These are phyloP conservation scores for Colletotrichum eleusines DNA, from an alignment of 2,329 filamentous ascomycete genomes.

Conservation along the genomic window DNA sequence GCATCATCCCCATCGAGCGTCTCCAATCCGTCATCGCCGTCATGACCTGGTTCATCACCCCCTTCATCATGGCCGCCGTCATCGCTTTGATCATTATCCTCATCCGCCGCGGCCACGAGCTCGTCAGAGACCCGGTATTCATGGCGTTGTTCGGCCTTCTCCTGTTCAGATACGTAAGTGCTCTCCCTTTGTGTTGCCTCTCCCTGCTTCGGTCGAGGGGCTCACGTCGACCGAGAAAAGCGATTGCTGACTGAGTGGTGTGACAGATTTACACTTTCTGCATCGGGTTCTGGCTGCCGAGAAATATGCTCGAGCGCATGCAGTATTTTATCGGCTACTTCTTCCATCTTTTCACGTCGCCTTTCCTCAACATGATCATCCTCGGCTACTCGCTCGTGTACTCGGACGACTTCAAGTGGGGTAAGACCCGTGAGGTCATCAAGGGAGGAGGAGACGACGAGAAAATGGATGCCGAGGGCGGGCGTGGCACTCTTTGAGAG, in stretches of 20 bases:
- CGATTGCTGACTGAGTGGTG: constrained; percentile 20
- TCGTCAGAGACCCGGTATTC: constrained; percentile 53
- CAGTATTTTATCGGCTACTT: constrained; percentile 56
- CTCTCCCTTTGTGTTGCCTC: background rate
- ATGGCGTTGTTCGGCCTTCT: constrained; percentile 54
- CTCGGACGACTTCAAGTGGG: constrained; percentile 61
- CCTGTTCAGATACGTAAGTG: constrained; percentile 56
- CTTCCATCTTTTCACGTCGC: constrained; percentile 53
- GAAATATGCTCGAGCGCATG: constrained; percentile 52
- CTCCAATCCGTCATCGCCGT: constrained; percentile 60
- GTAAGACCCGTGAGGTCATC: constrained; percentile 57
- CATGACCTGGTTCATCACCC: constrained; percentile 59
- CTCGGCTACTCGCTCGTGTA: constrained; percentile 56
- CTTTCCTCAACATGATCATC: constrained; percentile 58
- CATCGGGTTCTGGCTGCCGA: constrained; percentile 57
- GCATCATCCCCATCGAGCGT: constrained; percentile 57
- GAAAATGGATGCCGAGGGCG: constrained; percentile 42
- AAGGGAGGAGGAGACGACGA: constrained; percentile 45
- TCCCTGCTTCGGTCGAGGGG: background rate
- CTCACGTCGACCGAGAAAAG: background rate
- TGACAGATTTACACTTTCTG: constrained; percentile 55
- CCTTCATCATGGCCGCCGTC: constrained; percentile 58
- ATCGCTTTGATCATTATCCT: constrained; percentile 53
- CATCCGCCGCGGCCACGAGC: constrained; percentile 47
- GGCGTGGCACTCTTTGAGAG: constrained; percentile 42